These are phyloP conservation scores for Teratosphaeriaceae sp. DNA, from an alignment of 2,329 filamentous ascomycete species.

Conservation along the genomic window DNA sequence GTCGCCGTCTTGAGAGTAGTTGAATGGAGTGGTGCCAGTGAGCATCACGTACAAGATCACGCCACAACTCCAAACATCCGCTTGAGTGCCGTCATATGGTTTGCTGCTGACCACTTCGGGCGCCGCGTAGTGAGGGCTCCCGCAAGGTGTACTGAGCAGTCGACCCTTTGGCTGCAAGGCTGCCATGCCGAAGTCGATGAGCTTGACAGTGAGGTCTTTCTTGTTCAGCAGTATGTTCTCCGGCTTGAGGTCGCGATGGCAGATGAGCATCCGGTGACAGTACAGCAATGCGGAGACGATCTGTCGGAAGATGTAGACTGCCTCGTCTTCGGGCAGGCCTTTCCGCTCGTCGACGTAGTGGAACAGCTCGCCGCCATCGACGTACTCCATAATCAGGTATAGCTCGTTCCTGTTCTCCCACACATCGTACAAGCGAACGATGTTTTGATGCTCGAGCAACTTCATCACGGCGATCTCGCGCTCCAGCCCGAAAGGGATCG, in stretches of 20 bases:
- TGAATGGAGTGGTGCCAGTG: constrained; percentile 75
- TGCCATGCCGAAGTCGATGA: constrained; percentile 98
- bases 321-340: constrained; percentile 69
- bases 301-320: constrained; percentile 82
- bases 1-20: constrained; percentile 55
- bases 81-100: constrained; percentile 74
- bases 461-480: constrained; percentile 97
- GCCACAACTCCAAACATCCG: constrained; percentile 92
- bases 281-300: constrained; percentile 89
- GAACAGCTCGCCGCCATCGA: constrained; percentile 79
- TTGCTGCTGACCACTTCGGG: constrained; percentile 78
- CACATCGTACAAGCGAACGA: constrained; percentile 90
- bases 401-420: constrained; percentile 97
- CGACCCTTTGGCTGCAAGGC: constrained; percentile 77
- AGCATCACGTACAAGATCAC: constrained; percentile 86
- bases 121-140: constrained; percentile 93
- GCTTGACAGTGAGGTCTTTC: constrained; percentile 67
- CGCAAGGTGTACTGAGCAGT: constrained; percentile 81
- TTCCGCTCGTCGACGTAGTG: constrained; percentile 72
- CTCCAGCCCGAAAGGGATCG: constrained; percentile 72
- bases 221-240: constrained; percentile 89
- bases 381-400: constrained; percentile 89
- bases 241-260: constrained; percentile 91
- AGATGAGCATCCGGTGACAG: constrained; percentile 90
- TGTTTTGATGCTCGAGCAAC: constrained; percentile 88